Conservation (phyloP, 257 asterid genomes). For the Lycium barbarum region DNA sequence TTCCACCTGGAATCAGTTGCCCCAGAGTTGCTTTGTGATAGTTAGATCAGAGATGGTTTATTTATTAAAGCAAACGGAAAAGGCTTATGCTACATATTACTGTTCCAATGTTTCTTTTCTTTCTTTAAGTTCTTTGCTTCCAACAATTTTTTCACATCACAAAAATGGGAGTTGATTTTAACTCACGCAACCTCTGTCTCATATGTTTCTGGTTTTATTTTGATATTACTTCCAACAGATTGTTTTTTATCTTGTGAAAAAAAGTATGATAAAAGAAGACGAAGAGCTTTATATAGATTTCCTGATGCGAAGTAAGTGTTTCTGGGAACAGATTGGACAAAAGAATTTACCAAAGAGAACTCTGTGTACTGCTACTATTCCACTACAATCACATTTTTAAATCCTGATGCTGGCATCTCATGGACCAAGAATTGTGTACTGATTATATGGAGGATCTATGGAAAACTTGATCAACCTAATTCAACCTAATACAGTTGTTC, state of each 20-base stretch:
- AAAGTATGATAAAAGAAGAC: not conserved
- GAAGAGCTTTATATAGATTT: not conserved
- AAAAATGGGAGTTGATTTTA: not conserved
- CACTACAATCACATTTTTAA: too few relatives aligned
- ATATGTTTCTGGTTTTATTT: not conserved
- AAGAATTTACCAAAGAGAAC: too few relatives aligned
- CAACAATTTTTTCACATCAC: not conserved
- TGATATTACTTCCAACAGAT: not conserved
- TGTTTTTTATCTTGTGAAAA: too few relatives aligned
- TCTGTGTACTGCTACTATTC: too few relatives aligned
- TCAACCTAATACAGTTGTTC: too few relatives aligned
- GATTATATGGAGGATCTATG: too few relatives aligned
- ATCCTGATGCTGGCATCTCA: too few relatives aligned
- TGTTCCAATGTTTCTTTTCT: too few relatives aligned
- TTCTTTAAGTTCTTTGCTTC: not conserved
- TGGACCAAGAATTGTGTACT: too few relatives aligned
- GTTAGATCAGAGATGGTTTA: not conserved
- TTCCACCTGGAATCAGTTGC: not conserved
- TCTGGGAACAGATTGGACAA: too few relatives aligned
- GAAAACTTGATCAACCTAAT: too few relatives aligned
- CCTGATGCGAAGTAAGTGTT: too few relatives aligned
- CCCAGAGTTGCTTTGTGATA: not conserved
- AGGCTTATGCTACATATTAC: not conserved
- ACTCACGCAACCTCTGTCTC: not conserved
- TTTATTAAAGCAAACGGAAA: not conserved